Conservation (phyloP, 1,139 yeast genomes). For the Candida tropicalis region DNA sequence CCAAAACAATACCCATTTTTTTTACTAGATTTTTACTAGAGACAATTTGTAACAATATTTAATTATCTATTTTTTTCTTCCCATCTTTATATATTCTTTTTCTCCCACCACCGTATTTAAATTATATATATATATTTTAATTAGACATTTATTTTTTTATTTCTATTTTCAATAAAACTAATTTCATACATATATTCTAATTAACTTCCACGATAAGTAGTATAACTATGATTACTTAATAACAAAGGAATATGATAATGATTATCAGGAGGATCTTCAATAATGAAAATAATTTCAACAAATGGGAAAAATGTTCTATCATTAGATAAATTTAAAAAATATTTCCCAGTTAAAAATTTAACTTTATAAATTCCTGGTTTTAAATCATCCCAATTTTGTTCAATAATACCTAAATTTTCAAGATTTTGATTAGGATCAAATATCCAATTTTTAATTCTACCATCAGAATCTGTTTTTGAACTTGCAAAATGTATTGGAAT, state of each 20-base stretch:
- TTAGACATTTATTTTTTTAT: slow-evolving; percentile 2
- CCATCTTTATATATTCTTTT: too few species aligned
- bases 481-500: slow-evolving; percentile 52
- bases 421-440: slow-evolving; percentile 39
- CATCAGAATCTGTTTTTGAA: slow-evolving; percentile 74
- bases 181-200: not conserved
- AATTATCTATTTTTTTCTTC: not conserved
- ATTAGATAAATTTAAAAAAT: slow-evolving; percentile 38
- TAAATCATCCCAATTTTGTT: slow-evolving; percentile 40
- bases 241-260: slow-evolving; percentile 89
- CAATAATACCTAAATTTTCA: slow-evolving; percentile 34
- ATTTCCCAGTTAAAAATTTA: slow-evolving; percentile 71
- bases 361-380: slow-evolving; percentile 70
- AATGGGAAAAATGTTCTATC: slow-evolving; percentile 71
- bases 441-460: slow-evolving; percentile 73
- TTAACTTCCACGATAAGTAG: slow-evolving; percentile 83
- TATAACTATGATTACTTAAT: slow-evolving; percentile 79
- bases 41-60: slow-evolving; percentile 1
- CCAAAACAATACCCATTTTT: slow-evolving; percentile 55
- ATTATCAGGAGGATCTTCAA: slow-evolving; percentile 65
- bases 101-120: too few species aligned
- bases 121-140: not conserved
- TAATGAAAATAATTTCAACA: slow-evolving; percentile 73
- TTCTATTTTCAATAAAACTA: not conserved
- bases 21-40: slow-evolving; percentile 27